Evolutionary conservation across 257 asterid genomes (phyloP), one percentile per base, ranked within the genome.

Genomic region (Nyctanthes arbortristis): DNA sequence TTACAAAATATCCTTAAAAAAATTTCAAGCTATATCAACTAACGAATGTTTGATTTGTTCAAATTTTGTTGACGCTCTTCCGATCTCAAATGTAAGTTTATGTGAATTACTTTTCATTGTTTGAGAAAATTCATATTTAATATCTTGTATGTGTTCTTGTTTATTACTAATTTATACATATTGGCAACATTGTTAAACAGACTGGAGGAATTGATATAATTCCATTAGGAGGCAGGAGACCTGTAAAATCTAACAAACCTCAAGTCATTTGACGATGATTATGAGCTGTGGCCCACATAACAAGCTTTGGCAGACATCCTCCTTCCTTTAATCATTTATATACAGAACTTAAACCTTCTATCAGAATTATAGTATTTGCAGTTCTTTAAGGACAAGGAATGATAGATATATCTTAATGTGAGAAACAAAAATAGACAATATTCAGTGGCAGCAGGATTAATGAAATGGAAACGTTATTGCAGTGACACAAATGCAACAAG

Each of bases 171-270:
- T n/a, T n/a, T n/a, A n/a, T n/a, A n/a, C n/a, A n/a, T n/a, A n/a
- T n/a, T n/a, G n/a, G n/a, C n/a, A n/a, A n/a, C n/a, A n/a, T n/a
- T n/a, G n/a, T n/a, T n/a, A n/a, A 54, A 36, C 22, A 27, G 39
- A 39, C 24, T 39, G 66, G 73, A 58, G 72, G 59, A 58, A 69
- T 24, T 55, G 29, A 7, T 58, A 18, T 40, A 16, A 57, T 55
- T 36, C 30, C 10, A 52, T 37, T 32, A 18, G 13, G 32, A 29
- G 55, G n/a, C n/a, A n/a, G n/a, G n/a, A n/a, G n/a, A n/a, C n/a
- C n/a, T n/a, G n/a, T n/a, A n/a, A n/a, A n/a, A n/a, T 64, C 64
- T 69, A 4, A 34, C 24, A 0, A 39, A n/a, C n/a, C n/a, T 24
- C 24, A 30, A 7, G 29, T 33, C 56, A 34, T 20, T 34, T 56